Evolutionary conservation across 2,329 filamentous ascomycete species (phyloP), one percentile per base, ranked within the genome.

Genomic region (Pseudodiploospora longispora): DNA sequence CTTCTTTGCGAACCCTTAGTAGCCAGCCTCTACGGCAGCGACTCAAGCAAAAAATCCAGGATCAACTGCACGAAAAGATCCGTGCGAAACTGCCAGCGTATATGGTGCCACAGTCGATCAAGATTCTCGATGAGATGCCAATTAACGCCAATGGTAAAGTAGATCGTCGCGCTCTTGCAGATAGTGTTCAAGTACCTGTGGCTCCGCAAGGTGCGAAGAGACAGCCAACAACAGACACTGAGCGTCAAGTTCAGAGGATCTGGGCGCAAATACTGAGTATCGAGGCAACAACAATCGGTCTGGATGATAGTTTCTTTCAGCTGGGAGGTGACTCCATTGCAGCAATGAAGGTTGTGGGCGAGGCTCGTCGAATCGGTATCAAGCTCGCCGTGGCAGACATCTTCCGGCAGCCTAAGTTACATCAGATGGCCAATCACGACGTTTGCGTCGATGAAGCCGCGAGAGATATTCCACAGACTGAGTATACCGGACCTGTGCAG

Each of bases 261-360:
- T 71, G 68, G 67, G 54, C 55, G 5, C 52, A 58, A 2, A 53
- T 68, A 0, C 56, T 72, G 5, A 51, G 52, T 4, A 48, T 67
- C 4, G 49, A 55, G 3, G 47, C 58, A 12, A 52, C 61, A 4
- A 47, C 55, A 6, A 66, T 72, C 28, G 61, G 62, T 4, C 47
- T 61, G 3, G 63, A 69, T 4, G 66, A 72, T 48, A 70, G 67
- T 53, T 75, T 75, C 54, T 72, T 75, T 60, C 59, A 60, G 1
- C 60, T 71, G 0, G 71, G 72, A 7, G 72, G 72, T 27, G 69
- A 73, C 51, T 74, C 71, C 1, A 63, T 75, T 3, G 50, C 62
- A 1, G 70, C 70, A 2, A 77, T 75, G 65, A 69, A 66, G 44
- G 51, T 76, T 5, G 71, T 50, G 5, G 35, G 36, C 12, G 30